phyloP scores from a whole-genome alignment of 148 eudicot species.

The Linanthus parryae region DNA sequence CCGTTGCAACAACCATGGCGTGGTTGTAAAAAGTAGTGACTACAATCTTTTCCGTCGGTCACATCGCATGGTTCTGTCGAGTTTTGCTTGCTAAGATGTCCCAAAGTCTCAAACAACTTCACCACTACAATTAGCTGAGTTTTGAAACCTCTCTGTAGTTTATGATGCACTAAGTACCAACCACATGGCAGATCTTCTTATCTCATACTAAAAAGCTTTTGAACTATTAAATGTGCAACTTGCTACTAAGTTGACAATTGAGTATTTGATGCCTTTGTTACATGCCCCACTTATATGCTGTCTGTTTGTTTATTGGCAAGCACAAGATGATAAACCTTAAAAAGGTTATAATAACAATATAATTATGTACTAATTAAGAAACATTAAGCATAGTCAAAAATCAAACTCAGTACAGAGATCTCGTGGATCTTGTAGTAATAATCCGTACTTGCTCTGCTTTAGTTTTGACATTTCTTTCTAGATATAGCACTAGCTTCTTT shows the following conservation, averaged over 20 bases:
- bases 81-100: too few relatives aligned
- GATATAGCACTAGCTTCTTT: slow-evolving; percentile 8
- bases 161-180: slow-evolving; percentile 19
- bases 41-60: neutral
- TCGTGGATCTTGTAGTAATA: slow-evolving; percentile 19
- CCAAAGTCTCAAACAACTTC: slow-evolving; percentile 22
- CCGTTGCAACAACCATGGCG: slow-evolving; percentile 4
- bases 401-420: slow-evolving; percentile 14
- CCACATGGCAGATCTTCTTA: slow-evolving; percentile 8
- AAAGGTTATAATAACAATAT: too few relatives aligned
- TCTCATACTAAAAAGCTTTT: slow-evolving; percentile 4
- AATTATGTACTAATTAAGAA: too few relatives aligned
- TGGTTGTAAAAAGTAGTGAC: slow-evolving; percentile 4
- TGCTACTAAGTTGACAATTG: slow-evolving; percentile 17
- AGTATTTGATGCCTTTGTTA: slow-evolving; percentile 18
- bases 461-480: slow-evolving; percentile 10
- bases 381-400: neutral
- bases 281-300: slow-evolving; percentile 14
- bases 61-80: too few relatives aligned
- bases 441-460: neutral
- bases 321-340: slow-evolving; percentile 1
- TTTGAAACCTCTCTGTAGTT: slow-evolving; percentile 7
- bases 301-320: slow-evolving; percentile 15
- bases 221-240: slow-evolving; percentile 15
- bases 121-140: slow-evolving; percentile 6